phyloP scores from a whole-genome alignment of 2,329 filamentous ascomycete species.

The Venturia oleaginea region DNA sequence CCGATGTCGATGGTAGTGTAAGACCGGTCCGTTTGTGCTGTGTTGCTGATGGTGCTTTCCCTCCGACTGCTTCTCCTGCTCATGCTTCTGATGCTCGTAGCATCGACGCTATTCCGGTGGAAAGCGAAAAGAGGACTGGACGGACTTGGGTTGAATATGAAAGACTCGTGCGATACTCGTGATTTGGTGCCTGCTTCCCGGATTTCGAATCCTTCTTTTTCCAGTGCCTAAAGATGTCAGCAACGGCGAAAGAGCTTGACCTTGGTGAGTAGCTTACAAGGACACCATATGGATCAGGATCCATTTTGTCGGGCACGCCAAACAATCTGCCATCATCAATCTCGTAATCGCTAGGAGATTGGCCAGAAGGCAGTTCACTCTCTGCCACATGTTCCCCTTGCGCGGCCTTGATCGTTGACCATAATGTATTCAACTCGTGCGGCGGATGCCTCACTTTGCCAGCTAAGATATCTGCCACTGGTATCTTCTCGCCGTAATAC shows the following conservation, averaged over 20 bases:
- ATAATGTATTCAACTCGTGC: constrained; percentile 49
- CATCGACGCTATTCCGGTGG: constrained; percentile 48
- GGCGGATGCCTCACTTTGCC: constrained; percentile 52
- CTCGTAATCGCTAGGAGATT: constrained; percentile 68
- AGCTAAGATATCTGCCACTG: constrained; percentile 53
- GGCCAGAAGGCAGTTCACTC: constrained; percentile 55
- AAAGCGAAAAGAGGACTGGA: constrained; percentile 62
- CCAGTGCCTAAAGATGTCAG: constrained; percentile 49
- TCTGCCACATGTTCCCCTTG: constrained; percentile 77
- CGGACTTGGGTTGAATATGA: constrained; percentile 71
- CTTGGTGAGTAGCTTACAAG: constrained; percentile 29
- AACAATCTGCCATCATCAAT: constrained; percentile 50
- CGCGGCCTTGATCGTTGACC: constrained; percentile 79
- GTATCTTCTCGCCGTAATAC: constrained; percentile 65
- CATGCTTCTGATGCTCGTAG: constrained; percentile 18
- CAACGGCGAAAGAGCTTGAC: not conserved
- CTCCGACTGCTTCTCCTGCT: constrained; percentile 60
- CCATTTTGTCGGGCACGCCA: constrained; percentile 67
- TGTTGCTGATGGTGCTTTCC: constrained; percentile 58
- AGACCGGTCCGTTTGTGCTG: constrained; percentile 45
- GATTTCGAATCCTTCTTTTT: constrained; percentile 82
- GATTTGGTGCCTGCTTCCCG: constrained; percentile 74
- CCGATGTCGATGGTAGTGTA: constrained; percentile 59
- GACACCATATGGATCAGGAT: constrained; percentile 88
- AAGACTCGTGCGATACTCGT: constrained; percentile 67